Conservation (phyloP, 129 eudicot genomes). For the Daucus carota region DNA sequence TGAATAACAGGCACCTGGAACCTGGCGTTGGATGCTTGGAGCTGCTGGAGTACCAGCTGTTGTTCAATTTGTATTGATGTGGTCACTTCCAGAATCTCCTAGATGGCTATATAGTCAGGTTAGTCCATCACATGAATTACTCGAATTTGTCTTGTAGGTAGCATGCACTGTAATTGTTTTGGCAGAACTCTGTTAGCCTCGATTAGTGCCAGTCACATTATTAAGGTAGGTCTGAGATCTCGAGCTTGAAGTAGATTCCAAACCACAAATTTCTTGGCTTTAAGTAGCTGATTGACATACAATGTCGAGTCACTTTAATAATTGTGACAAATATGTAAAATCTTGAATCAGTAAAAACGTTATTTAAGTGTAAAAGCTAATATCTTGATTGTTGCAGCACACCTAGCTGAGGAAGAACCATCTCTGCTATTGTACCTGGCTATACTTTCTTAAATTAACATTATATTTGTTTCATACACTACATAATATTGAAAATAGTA, state of each 20-base stretch:
- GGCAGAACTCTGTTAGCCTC: background rate
- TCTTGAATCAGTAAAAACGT: background rate
- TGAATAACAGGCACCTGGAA: constrained; percentile 41
- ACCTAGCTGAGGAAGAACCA: background rate
- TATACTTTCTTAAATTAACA: background rate
- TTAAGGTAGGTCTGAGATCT: background rate
- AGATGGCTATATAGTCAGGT: constrained; percentile 71
- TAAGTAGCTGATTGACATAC: background rate
- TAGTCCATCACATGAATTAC: background rate
- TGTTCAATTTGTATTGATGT: constrained; percentile 46
- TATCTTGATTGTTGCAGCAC: background rate
- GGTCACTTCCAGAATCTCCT: constrained; percentile 55
- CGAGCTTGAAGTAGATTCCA: background rate
- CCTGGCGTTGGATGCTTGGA: constrained; percentile 74
- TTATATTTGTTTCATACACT: background rate
- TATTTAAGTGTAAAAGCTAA: background rate
- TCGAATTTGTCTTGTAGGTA: background rate
- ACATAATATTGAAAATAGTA: background rate
- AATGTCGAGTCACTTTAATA: background rate
- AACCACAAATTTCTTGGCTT: background rate
- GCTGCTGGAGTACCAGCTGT: constrained; percentile 61
- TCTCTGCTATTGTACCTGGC: background rate
- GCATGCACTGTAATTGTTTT: background rate
- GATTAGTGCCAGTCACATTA: background rate
- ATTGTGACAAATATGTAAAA: background rate